These are phyloP conservation scores for Sporothrix schenckii DNA, from an alignment of 2,329 filamentous ascomycete species.

Conservation along the genomic window DNA sequence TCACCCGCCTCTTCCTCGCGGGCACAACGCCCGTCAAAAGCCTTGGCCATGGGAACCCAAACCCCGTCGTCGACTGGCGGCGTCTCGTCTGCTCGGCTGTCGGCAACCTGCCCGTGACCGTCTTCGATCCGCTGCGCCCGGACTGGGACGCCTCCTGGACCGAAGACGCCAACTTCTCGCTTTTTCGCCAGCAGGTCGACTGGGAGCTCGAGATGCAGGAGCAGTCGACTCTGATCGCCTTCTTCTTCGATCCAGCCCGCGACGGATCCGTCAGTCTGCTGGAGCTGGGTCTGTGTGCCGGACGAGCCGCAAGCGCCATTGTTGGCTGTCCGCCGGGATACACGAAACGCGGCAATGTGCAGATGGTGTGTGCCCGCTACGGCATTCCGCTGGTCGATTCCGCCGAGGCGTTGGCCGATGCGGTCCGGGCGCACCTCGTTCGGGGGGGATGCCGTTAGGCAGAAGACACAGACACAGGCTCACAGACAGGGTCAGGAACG, in stretches of 20 bases:
- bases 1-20: slow-evolving; percentile 57
- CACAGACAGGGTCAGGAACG: neutral
- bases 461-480: neutral
- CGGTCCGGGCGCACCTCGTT: slow-evolving; percentile 2
- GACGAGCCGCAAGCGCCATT: slow-evolving; percentile 48
- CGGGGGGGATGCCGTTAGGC: neutral
- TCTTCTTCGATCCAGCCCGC: slow-evolving; percentile 59
- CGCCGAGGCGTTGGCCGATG: slow-evolving; percentile 45
- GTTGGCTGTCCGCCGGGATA: slow-evolving; percentile 58
- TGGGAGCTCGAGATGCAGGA: slow-evolving; percentile 66
- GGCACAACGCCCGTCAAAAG: slow-evolving; percentile 52
- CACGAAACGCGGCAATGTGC: slow-evolving; percentile 63
- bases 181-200: slow-evolving; percentile 57
- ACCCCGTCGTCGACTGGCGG: slow-evolving; percentile 54
- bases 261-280: slow-evolving; percentile 61
- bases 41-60: slow-evolving; percentile 33
- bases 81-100: slow-evolving; percentile 48
- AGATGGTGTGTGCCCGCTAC: slow-evolving; percentile 57
- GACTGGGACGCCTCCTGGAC: slow-evolving; percentile 60
- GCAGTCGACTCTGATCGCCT: slow-evolving; percentile 55
- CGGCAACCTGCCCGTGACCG: slow-evolving; percentile 51
- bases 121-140: slow-evolving; percentile 60
- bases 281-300: slow-evolving; percentile 59
- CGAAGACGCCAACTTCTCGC: slow-evolving; percentile 52
- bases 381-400: slow-evolving; percentile 50